Evolutionary conservation across 192 early-diverging fungal genomes (phyloP).

Genomic region (Rhizophagus prolifer): DNA sequence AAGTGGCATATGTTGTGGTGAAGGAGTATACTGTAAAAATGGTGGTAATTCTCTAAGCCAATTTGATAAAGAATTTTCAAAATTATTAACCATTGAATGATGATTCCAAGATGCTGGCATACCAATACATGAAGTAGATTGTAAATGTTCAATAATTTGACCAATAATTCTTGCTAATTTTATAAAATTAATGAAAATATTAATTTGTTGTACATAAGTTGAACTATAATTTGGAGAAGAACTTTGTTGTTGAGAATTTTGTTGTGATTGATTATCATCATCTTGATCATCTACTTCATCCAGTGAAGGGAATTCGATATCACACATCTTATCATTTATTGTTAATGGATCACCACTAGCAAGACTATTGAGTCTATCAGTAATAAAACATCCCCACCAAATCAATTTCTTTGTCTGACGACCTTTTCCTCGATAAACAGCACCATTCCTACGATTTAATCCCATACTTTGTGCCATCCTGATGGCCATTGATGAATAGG

Average conservation of each 20-base stretch:
- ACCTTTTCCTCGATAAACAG: conserved; percentile 17
- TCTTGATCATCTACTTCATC: conserved; percentile 27
- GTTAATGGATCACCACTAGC: conserved; percentile 49
- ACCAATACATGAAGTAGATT: conserved; percentile 25
- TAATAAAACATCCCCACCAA: conserved; percentile 26
- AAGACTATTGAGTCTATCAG: conserved; percentile 34
- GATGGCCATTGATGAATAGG: conserved; percentile 46
- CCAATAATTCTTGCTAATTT: conserved; percentile 50
- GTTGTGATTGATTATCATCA: conserved; percentile 18
- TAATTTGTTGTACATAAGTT: conserved; percentile 14
- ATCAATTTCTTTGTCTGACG: conserved; percentile 29
- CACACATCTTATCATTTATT: conserved; percentile 38
- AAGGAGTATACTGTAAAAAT: conserved; percentile 40
- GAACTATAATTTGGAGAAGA: neutral
- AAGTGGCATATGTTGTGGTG: conserved; percentile 17
- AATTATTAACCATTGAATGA: conserved; percentile 40
- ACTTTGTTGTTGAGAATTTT: conserved; percentile 22
- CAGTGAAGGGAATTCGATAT: conserved; percentile 27
- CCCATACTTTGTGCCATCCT: conserved; percentile 48
- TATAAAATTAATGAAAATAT: conserved; percentile 47
- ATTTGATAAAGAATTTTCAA: conserved; percentile 34
- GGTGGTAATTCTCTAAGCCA: conserved; percentile 47
- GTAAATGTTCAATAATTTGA: conserved; percentile 46
- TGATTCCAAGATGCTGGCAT: conserved; percentile 33
- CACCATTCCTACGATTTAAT: conserved; percentile 32